Evolutionary conservation across 225 moss, liverwort and hornwort genomes (phyloP).

Genomic region (Pseudoscleropodium purum): DNA sequence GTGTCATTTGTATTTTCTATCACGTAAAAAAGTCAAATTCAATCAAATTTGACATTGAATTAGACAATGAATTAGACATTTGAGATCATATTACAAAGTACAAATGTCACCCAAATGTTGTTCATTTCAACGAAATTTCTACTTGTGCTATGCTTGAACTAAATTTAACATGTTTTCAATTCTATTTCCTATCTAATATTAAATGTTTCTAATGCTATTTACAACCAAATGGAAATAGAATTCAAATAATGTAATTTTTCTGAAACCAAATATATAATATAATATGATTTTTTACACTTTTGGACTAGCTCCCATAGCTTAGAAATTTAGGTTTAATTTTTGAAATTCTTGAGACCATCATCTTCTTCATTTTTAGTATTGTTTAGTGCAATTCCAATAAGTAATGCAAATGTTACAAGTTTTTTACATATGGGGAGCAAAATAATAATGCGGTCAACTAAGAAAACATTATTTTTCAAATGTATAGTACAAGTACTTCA

Average conservation of each 20-base stretch:
- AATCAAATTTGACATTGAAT: neutral
- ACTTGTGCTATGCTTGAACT: neutral
- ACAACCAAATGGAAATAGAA: neutral
- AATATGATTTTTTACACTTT: neutral
- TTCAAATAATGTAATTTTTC: neutral
- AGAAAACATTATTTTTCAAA: neutral
- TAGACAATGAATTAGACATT: too few relatives aligned
- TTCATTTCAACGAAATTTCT: fast-evolving
- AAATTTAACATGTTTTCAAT: neutral
- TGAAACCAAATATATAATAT: neutral
- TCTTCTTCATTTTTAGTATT: neutral
- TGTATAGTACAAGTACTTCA: neutral
- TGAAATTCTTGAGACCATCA: neutral
- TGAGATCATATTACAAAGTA: fast-evolving
- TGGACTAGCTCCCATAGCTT: neutral
- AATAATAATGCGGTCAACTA: fast-evolving
- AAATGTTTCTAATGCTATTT: neutral
- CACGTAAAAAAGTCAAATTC: fast-evolving
- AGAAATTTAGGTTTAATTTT: neutral
- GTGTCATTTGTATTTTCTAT: neutral
- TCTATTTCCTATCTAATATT: neutral
- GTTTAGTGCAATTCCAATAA: neutral
- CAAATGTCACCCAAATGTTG: neutral
- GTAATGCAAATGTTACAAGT: neutral
- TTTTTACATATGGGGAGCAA: neutral